Percentiles rank a stretch among this genome's conserved stretches.
phyloP scores from a whole-genome alignment of 2,329 filamentous ascomycete species.

The Aspergillus alliaceus region DNA sequence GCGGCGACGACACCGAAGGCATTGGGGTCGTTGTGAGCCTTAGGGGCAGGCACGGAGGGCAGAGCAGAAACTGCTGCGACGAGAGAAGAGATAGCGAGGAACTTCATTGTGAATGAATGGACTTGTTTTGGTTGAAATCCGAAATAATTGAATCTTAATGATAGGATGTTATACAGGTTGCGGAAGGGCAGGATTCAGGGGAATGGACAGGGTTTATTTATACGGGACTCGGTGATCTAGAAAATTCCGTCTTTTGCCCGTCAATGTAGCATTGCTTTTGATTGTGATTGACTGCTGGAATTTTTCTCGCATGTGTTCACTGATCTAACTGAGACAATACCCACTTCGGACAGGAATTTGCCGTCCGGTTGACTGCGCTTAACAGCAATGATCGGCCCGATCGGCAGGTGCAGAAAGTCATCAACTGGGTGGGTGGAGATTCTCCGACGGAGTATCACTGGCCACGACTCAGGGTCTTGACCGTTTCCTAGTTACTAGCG shows the following conservation, averaged over 20 bases:
- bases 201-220: not conserved
- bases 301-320: not conserved
- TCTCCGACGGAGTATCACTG: not conserved
- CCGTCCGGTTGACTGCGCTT: not conserved
- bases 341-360: not conserved
- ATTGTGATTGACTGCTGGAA: not conserved
- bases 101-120: conserved; percentile 23
- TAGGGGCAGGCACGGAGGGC: conserved; percentile 15
- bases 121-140: not conserved
- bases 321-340: not conserved
- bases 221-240: not conserved
- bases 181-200: not conserved
- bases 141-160: not conserved
- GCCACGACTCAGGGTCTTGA: not conserved
- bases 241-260: not conserved
- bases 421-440: not conserved
- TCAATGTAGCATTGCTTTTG: too few relatives aligned
- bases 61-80: conserved; percentile 23
- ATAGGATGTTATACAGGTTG: not conserved
- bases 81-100: conserved; percentile 25
- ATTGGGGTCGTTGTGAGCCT: not conserved
- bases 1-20: conserved; percentile 45
- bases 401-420: not conserved
- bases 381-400: not conserved
- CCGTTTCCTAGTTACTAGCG: not conserved